Evolutionary conservation across 768 basidiomycete genomes (phyloP).

Genomic region (Pleurotus sapidus): DNA sequence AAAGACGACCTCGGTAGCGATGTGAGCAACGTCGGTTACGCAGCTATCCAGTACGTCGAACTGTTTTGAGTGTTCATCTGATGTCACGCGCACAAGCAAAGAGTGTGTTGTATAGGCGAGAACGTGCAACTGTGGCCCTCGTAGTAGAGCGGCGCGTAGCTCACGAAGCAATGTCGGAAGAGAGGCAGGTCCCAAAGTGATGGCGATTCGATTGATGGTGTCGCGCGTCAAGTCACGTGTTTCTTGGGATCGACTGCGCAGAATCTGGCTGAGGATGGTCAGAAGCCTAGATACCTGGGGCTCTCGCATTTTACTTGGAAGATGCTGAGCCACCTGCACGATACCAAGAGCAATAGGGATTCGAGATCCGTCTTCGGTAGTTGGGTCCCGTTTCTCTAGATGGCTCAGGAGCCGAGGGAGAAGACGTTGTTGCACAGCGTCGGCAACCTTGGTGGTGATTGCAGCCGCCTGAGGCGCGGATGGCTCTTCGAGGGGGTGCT

Average conservation of each 20-base stretch:
- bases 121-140: slow-evolving; percentile 94
- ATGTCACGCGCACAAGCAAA: slow-evolving; percentile 77
- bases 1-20: slow-evolving; percentile 89
- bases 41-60: slow-evolving; percentile 73
- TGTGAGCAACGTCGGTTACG: slow-evolving; percentile 73
- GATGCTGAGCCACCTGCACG: slow-evolving; percentile 75
- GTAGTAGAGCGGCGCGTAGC: slow-evolving; percentile 76
- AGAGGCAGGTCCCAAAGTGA: slow-evolving; percentile 69
- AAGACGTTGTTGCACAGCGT: slow-evolving; percentile 72
- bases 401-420: slow-evolving; percentile 79
- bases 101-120: slow-evolving; percentile 84
- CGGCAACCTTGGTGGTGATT: slow-evolving; percentile 49
- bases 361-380: slow-evolving; percentile 80
- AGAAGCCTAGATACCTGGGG: slow-evolving; percentile 73
- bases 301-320: slow-evolving; percentile 62
- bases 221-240: slow-evolving; percentile 85
- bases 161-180: slow-evolving; percentile 76
- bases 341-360: slow-evolving; percentile 89
- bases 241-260: slow-evolving; percentile 93
- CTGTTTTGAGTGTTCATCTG: slow-evolving; percentile 45
- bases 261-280: slow-evolving; percentile 82
- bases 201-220: slow-evolving; percentile 76
- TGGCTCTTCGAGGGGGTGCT: slow-evolving; percentile 17
- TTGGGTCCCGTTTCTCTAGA: slow-evolving; percentile 75
- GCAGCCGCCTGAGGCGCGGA: background rate